Evolutionary conservation across 345 rosid genomes (phyloP), one percentile per base, ranked within the genome.

Genomic region (Durio zibethinus): DNA sequence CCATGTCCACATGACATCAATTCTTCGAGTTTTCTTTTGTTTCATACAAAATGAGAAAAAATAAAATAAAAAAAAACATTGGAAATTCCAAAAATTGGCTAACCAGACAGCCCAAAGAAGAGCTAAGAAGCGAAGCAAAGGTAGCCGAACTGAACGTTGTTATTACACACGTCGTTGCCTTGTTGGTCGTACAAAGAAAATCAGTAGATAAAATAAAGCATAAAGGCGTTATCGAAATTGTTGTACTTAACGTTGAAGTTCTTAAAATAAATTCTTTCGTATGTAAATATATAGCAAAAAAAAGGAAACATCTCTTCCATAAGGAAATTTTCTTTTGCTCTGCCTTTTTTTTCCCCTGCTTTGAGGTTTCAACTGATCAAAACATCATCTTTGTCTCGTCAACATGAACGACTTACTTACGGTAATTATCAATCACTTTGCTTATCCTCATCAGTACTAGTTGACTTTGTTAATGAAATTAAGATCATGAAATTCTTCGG

Each of bases 371-470:
- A 71, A 73, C 62, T 29, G 62, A 72, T 29, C 29, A 56, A 25
- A 54, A 7, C 31, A 31, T 64, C 76, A 47, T 21, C 62, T 73
- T 56, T 38, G 29, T 36, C 12, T 73, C 29, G 20, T 69, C 69
- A 83, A 50, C 67, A 87, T 87, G 89, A 87, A 87, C 83, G 88
- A 87, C 77, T 71, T 87, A 70, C 86, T 87, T 63, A 75, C 84
- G 84, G 87, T 87, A 75, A 79, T 68, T 23, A 10, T 43, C 56
- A 27, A 43, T 23, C 60, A 7, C 52, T 29, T 50, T 43, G 7
- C 5, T 71, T 75, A 33, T 0, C 38, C 56, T 66, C 9, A 35
- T 64, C 27, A 7, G 43, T 45, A 23, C 4, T 48, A n/a, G 42
- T 43, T 60, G 50, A 2, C 0, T 50, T 56, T 18, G 18, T 45